phyloP scores from a whole-genome alignment of 1,284 basidiomycete genomes.

The Irpex sp. region DNA sequence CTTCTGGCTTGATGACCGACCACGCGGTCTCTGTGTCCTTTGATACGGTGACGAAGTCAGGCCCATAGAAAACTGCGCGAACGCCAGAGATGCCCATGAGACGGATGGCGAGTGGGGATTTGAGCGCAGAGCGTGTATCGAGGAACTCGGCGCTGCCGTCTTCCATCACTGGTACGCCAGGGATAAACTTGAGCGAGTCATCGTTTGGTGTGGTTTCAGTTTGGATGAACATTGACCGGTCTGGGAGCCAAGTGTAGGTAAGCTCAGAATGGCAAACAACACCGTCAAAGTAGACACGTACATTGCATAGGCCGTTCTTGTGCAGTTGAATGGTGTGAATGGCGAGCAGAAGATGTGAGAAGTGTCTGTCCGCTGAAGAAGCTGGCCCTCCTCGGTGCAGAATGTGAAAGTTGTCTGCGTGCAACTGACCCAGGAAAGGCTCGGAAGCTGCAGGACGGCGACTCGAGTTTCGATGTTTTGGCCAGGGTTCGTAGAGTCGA shows the following conservation, averaged over 20 bases:
- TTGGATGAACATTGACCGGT: constrained; percentile 93
- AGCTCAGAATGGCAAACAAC: background rate
- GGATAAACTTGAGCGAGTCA: constrained; percentile 97
- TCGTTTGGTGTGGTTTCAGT: constrained; percentile 98
- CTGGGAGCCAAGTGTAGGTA: constrained; percentile 38
- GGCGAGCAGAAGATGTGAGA: constrained; percentile 31
- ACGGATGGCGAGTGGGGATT: constrained; percentile 88
- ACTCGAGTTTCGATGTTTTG: background rate
- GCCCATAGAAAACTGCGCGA: constrained; percentile 88
- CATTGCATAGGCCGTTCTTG: constrained; percentile 21
- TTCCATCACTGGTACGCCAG: constrained; percentile 83
- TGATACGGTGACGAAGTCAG: constrained; percentile 96
- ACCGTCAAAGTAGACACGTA: constrained; percentile 7
- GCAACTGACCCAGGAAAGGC: background rate
- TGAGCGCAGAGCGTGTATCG: constrained; percentile 79
- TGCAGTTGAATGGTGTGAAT: constrained; percentile 11
- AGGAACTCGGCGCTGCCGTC: constrained; percentile 89
- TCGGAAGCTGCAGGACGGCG: background rate
- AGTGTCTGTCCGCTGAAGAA: constrained; percentile 34
- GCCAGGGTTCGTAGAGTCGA: background rate
- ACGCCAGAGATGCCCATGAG: constrained; percentile 95
- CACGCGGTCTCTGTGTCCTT: constrained; percentile 87
- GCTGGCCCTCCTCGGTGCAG: constrained; percentile 15
- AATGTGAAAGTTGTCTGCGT: constrained; percentile 17
- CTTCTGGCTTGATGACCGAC: constrained; percentile 95